Conservation (phyloP, 148 eudicot genomes). For the Silene latifolia region DNA sequence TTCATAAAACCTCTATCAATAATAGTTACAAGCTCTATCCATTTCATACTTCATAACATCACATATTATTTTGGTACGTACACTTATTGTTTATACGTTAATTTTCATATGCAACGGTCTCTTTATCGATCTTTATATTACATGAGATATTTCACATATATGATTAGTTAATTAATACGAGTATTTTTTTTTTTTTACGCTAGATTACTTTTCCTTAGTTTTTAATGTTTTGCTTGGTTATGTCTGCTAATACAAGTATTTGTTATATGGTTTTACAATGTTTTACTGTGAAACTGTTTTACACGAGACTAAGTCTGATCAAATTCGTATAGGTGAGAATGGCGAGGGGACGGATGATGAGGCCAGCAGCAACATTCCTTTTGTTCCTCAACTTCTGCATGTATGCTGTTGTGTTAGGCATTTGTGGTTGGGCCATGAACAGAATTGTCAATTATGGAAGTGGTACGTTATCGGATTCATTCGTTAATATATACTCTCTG, state of each 20-base stretch:
- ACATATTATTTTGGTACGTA: background rate
- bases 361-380: constrained; percentile 35
- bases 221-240: too few species aligned
- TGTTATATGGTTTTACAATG: too few species aligned
- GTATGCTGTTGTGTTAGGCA: constrained; percentile 32
- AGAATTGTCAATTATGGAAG: constrained; percentile 26
- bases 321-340: constrained; percentile 4
- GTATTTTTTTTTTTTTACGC: too few species aligned
- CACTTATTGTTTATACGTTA: background rate
- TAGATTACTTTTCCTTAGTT: too few species aligned
- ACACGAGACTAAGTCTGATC: background rate
- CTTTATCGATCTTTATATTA: too few species aligned
- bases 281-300: too few species aligned
- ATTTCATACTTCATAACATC: background rate
- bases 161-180: too few species aligned
- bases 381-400: constrained; percentile 36
- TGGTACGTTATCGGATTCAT: constrained; percentile 13
- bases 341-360: constrained; percentile 20
- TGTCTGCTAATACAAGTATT: too few species aligned
- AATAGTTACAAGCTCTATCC: background rate
- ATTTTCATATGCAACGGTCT: too few species aligned
- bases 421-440: constrained; percentile 38
- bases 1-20: background rate
- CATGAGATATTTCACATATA: too few species aligned
- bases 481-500: too few species aligned